Conservation (phyloP, 2,329 filamentous ascomycete species). For the Phialophora chinensis region DNA sequence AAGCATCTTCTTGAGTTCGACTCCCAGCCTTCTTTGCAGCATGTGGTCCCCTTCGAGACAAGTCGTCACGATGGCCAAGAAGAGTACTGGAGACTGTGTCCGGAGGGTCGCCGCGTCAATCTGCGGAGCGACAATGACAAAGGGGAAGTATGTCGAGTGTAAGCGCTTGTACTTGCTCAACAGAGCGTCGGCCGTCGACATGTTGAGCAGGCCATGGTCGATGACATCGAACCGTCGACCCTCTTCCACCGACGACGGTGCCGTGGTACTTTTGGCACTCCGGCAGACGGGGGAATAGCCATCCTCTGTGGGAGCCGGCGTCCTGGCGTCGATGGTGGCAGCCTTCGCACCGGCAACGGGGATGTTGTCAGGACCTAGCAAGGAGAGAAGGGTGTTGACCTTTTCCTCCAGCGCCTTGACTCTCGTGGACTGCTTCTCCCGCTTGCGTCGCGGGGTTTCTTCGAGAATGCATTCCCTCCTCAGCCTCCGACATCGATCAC, state of each 20-base stretch:
- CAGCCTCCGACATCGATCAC: constrained; percentile 22
- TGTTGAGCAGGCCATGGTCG: constrained; percentile 1
- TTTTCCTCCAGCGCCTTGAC: constrained; percentile 26
- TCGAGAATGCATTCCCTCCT: constrained; percentile 21
- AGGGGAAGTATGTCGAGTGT: constrained; percentile 20
- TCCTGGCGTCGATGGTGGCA: not conserved
- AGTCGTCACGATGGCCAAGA: constrained; percentile 18
- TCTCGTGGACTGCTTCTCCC: constrained; percentile 20
- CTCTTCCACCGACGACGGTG: constrained; percentile 6
- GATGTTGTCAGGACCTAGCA: constrained; percentile 10
- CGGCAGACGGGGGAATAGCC: not conserved
- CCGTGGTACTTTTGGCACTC: constrained; percentile 4
- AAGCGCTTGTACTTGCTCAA: constrained; percentile 12
- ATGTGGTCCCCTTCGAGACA: constrained; percentile 20
- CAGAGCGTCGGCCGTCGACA: constrained; percentile 4
- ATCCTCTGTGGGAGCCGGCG: not conserved
- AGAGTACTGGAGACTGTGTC: constrained; percentile 4
- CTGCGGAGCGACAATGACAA: constrained; percentile 16
- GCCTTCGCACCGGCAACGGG: not conserved
- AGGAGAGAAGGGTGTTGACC: constrained; percentile 14
- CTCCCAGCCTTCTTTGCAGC: constrained; percentile 15
- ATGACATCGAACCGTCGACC: constrained; percentile 14
- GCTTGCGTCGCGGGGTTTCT: constrained; percentile 15
- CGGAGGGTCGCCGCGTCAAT: constrained; percentile 19
- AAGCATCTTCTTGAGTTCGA: constrained; percentile 12